Conservation (phyloP, 2,329 filamentous ascomycete genomes). For the Pseudogymnoascus sp. region DNA sequence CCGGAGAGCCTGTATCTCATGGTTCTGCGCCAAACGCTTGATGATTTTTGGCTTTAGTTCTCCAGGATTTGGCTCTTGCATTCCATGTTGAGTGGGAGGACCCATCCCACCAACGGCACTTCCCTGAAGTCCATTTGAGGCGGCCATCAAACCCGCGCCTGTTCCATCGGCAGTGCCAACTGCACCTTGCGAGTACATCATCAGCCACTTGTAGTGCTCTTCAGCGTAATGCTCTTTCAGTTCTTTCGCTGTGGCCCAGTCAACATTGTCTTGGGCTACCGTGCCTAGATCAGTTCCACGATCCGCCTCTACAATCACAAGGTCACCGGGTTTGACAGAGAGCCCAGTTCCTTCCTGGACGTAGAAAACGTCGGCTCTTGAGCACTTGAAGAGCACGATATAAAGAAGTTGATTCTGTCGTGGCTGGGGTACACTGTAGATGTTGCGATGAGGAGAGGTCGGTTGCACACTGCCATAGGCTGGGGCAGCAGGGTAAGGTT, state of each 20-base stretch:
- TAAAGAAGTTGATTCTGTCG: constrained; percentile 67
- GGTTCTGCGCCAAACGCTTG: constrained; percentile 83
- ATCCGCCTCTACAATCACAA: constrained; percentile 96
- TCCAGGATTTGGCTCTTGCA: constrained; percentile 61
- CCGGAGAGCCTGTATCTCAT: constrained; percentile 80
- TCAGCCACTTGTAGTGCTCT: constrained; percentile 95
- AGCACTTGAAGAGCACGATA: constrained; percentile 94
- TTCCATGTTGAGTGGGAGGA: constrained; percentile 63
- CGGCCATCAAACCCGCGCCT: constrained; percentile 55
- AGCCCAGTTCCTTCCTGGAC: constrained; percentile 93
- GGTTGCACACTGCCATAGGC: constrained; percentile 35
- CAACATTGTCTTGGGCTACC: constrained; percentile 80
- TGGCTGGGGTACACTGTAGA: constrained; percentile 54
- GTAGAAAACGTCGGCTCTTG: constrained; percentile 91
- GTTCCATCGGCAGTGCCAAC: constrained; percentile 54
- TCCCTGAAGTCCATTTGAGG: constrained; percentile 55
- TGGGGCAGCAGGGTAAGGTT: constrained; percentile 18
- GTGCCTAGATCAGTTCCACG: constrained; percentile 93
- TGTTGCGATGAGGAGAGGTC: constrained; percentile 53
- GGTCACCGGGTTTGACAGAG: constrained; percentile 80
- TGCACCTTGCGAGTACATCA: constrained; percentile 91
- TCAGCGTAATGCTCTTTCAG: constrained; percentile 86
- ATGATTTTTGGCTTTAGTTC: constrained; percentile 95
- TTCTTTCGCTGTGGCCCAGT: constrained; percentile 80
- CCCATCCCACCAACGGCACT: constrained; percentile 74